Evolutionary conservation across 2,329 filamentous ascomycete species (phyloP).

Genomic region (Ascocoryne sarcoides): DNA sequence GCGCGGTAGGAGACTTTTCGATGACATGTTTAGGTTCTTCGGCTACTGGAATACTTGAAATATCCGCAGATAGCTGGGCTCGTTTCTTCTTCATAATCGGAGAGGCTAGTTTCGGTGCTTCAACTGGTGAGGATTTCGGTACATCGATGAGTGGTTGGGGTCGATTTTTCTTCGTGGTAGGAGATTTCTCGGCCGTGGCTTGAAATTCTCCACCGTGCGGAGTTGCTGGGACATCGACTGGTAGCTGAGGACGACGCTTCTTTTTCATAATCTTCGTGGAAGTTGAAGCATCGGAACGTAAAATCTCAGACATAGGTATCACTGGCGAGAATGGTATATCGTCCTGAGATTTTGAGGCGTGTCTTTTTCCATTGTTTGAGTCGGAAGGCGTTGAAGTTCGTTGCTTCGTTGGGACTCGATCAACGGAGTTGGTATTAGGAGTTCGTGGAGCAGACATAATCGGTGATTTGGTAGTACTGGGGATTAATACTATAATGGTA

Average conservation of each 20-base stretch:
- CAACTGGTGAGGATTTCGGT: not conserved
- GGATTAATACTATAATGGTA: slow-evolving; percentile 7
- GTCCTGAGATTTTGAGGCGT: slow-evolving; percentile 4
- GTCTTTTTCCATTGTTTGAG: slow-evolving; percentile 8
- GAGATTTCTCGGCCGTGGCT: not conserved
- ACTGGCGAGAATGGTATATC: slow-evolving; percentile 1
- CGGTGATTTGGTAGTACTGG: slow-evolving; percentile 1
- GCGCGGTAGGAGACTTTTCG: not conserved
- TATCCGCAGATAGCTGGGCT: not conserved
- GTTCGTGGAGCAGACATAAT: slow-evolving; percentile 17
- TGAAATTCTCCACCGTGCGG: not conserved
- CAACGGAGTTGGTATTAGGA: slow-evolving; percentile 12
- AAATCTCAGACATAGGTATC: not conserved
- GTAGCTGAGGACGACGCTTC: slow-evolving; percentile 5
- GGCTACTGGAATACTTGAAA: not conserved
- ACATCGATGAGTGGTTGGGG: too few species aligned
- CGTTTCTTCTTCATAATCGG: not conserved
- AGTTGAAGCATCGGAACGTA: slow-evolving; percentile 1
- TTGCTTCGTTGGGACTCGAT: slow-evolving; percentile 4
- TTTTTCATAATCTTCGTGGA: slow-evolving; percentile 8
- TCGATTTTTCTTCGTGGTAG: too few species aligned
- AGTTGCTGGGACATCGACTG: slow-evolving; percentile 1
- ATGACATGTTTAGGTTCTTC: not conserved
- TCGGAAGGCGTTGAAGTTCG: slow-evolving; percentile 14
- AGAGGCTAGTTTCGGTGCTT: not conserved